Evolutionary conservation across 257 asterid genomes (phyloP).

Genomic region (Gentiana straminea): DNA sequence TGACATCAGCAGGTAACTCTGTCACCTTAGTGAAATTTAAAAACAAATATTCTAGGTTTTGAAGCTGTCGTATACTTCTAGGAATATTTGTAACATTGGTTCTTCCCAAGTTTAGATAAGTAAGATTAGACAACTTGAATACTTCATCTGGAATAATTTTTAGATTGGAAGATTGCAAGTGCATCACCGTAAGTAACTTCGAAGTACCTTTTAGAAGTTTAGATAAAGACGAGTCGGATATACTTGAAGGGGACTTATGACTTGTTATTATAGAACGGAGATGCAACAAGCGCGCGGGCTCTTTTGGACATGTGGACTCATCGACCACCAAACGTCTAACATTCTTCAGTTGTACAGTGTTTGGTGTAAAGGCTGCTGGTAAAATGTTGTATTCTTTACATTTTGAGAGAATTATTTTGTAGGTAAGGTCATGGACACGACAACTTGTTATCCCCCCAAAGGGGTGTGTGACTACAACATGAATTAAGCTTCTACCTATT

Average conservation of each 20-base stretch:
- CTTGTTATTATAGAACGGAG: background rate
- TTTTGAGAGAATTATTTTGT: slow-evolving; percentile 5
- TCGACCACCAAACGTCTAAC: slow-evolving; percentile 9
- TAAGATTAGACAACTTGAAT: slow-evolving; percentile 1
- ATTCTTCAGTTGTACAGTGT: background rate
- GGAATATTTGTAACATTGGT: slow-evolving; percentile 3
- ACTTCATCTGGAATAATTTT: slow-evolving; percentile 3
- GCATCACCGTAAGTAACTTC: slow-evolving; percentile 6
- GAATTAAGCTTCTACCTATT: slow-evolving; percentile 7
- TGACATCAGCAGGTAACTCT: slow-evolving; percentile 10
- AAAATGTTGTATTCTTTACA: slow-evolving; percentile 4
- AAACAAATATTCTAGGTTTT: slow-evolving; percentile 7
- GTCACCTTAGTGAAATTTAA: slow-evolving; percentile 1
- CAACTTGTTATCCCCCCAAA: background rate
- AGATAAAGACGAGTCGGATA: background rate
- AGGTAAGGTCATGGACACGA: slow-evolving; percentile 9
- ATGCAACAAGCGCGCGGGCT: too few relatives aligned
- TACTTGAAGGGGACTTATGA: background rate
- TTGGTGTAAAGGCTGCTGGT: background rate
- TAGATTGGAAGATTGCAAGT: background rate
- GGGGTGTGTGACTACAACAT: background rate
- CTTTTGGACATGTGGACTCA: background rate
- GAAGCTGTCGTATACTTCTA: slow-evolving; percentile 6
- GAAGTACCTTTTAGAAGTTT: background rate
- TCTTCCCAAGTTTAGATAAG: background rate